Base-by-base conservation (phyloP, 1,284 basidiomycete species). In the Irpex lacteus region DNA sequence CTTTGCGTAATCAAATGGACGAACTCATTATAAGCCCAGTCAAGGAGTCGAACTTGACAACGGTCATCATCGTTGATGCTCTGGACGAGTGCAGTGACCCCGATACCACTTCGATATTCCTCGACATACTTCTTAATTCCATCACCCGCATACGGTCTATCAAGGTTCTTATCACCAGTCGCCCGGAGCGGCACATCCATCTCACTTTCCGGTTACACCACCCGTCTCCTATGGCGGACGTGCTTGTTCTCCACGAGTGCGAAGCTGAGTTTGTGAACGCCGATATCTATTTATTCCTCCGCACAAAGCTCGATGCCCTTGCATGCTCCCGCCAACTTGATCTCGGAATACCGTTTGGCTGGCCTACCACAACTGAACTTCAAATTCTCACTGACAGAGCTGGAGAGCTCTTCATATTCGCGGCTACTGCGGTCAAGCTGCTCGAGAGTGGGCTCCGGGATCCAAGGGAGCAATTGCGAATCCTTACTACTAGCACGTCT, bases 61-160 rank as follows among this genome's bases (percentile, higher is more conserved):
- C 65, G 36, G 55, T 69, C 32, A 55, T 72, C 36, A 47, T 71
- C 21, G 65, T 71, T n/a, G 70, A 72, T 63, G 70, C 67, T 15
- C 60, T 71, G 5, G 70, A 71, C 52, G 70, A 71, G 63, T 71
- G 70, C 49, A 56, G 19, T 4, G 59, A 66, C 19, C 26, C 50
- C 15, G 36, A 60, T 19, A 18, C 50, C 15, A 37, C 21, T 34
- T 66, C 65, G 18, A 37, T 26, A 13, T 59, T 66, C 36, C 58
- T 61, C n/a, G 18, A 11, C 19, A 8, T 60, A n/a, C 59, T 63
- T 19, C 37, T 21, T n/a, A n/a, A n/a, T n/a, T n/a, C n/a, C n/a
- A n/a, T n/a, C n/a, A n/a, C n/a, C n/a, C n/a, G n/a, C n/a, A n/a
- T n/a, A n/a, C n/a, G n/a, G n/a, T n/a, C n/a, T n/a, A n/a, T n/a